phyloP scores from a whole-genome alignment of 2,329 filamentous ascomycete genomes.

The Penicillium sp. region DNA sequence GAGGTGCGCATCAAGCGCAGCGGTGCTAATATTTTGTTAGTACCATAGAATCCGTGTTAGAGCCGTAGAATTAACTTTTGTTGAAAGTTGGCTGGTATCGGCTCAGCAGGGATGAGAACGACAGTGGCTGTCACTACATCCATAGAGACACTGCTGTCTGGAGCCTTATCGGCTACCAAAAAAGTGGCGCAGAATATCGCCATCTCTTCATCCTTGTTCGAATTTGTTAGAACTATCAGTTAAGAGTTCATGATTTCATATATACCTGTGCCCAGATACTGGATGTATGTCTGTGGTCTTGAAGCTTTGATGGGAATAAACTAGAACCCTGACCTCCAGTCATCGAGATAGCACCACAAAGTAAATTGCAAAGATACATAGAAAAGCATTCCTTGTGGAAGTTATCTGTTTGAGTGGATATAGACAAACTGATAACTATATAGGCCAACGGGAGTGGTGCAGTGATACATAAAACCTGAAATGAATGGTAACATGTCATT shows the following conservation, averaged over 20 bases:
- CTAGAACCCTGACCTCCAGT: neutral
- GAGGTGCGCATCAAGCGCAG: neutral
- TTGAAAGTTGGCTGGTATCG: neutral
- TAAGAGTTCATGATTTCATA: neutral
- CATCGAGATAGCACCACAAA: neutral
- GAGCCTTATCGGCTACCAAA: neutral
- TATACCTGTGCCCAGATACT: neutral
- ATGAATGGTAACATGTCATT: neutral
- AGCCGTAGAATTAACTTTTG: neutral
- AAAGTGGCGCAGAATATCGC: neutral
- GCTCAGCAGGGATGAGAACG: neutral
- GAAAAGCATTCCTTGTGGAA: neutral
- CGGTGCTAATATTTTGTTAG: neutral
- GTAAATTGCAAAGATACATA: neutral
- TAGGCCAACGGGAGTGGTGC: neutral
- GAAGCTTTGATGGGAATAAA: neutral
- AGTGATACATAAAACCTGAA: neutral
- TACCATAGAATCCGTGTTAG: neutral
- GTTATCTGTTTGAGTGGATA: neutral
- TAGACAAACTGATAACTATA: neutral
- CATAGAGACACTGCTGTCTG: neutral
- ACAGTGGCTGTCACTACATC: neutral
- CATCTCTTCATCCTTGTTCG: neutral
- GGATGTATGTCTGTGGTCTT: neutral
- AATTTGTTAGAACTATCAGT: neutral